Evolutionary conservation across 371 early-diverging fungal species (phyloP).

Genomic region (Dichotomocladium elegans): DNA sequence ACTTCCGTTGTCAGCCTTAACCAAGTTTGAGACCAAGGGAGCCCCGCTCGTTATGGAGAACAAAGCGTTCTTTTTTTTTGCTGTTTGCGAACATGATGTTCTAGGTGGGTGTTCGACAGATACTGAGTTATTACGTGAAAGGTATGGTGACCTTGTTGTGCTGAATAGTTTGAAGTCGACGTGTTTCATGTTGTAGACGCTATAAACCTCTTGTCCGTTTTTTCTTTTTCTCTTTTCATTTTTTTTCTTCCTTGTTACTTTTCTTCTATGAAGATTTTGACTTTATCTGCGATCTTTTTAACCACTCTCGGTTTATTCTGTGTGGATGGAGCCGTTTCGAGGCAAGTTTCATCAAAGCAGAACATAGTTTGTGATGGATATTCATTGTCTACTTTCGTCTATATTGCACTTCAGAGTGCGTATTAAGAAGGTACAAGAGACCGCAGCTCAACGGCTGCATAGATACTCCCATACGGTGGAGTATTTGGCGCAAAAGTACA

Average conservation of each 20-base stretch:
- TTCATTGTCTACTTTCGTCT: too few species aligned
- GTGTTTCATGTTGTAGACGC: too few species aligned
- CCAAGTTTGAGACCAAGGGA: too few species aligned
- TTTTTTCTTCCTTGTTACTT: constrained; percentile 9
- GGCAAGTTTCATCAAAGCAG: constrained; percentile 8
- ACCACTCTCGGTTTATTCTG: constrained; percentile 7
- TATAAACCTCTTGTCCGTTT: neutral
- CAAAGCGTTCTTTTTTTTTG: too few species aligned
- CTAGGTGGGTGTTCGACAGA: too few species aligned
- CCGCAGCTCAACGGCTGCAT: constrained; percentile 57
- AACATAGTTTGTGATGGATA: neutral
- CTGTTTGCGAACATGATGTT: too few species aligned
- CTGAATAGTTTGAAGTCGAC: too few species aligned
- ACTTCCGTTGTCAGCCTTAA: too few species aligned
- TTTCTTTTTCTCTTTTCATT: constrained; percentile 4
- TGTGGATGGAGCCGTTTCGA: constrained; percentile 27
- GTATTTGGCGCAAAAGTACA: constrained; percentile 75
- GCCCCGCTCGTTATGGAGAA: too few species aligned
- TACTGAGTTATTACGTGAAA: too few species aligned
- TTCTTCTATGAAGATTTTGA: constrained; percentile 28
- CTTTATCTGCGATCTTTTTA: constrained; percentile 24
- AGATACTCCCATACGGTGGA: constrained; percentile 61
- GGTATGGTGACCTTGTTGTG: too few species aligned
- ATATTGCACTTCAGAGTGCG: constrained; percentile 66
- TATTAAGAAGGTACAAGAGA: constrained; percentile 69